These are phyloP conservation scores for Cutaneotrichosporon mucoides DNA, from an alignment of 1,284 basidiomycete species.

Conservation along the genomic window DNA sequence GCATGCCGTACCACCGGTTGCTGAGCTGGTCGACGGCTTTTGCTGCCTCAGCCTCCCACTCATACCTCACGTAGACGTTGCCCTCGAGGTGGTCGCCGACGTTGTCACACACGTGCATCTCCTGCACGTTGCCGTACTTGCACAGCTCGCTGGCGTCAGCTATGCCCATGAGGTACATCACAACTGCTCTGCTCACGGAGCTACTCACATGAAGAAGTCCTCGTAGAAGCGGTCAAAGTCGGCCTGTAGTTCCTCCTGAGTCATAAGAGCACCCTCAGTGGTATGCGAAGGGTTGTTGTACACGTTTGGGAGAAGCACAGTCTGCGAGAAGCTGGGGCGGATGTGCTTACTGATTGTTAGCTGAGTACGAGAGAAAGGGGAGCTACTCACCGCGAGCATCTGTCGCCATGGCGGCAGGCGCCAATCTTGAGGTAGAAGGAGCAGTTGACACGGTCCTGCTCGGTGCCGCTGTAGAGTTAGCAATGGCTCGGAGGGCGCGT, in stretches of 20 bases:
- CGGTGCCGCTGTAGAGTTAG: conserved; percentile 43
- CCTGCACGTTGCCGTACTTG: conserved; percentile 91
- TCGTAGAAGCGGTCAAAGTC: conserved; percentile 98
- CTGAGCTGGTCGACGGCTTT: conserved; percentile 88
- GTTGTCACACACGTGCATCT: conserved; percentile 98
- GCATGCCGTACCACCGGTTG: conserved; percentile 95
- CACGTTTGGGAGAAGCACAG: conserved; percentile 95
- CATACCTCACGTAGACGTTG: conserved; percentile 96
- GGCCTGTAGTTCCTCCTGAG: conserved; percentile 69
- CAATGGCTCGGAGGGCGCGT: neutral
- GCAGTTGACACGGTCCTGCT: conserved; percentile 51
- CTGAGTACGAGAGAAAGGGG: no score
- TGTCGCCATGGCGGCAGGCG: conserved; percentile 48
- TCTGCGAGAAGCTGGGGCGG: conserved; percentile 93
- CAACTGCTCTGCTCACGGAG: conserved; percentile 23
- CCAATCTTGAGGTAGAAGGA: conserved; percentile 52
- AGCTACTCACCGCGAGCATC: conserved; percentile 43
- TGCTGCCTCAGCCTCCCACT: conserved; percentile 97
- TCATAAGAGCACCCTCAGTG: conserved; percentile 72
- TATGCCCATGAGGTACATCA: neutral
- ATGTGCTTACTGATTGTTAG: conserved; percentile 78
- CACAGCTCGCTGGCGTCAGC: conserved; percentile 60
- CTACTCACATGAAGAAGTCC: conserved; percentile 69
- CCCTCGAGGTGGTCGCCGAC: conserved; percentile 98
- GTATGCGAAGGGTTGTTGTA: conserved; percentile 94